Evolutionary conservation across 805 yeast genomes (phyloP).

Genomic region (Wickerhamiella musiphila): DNA sequence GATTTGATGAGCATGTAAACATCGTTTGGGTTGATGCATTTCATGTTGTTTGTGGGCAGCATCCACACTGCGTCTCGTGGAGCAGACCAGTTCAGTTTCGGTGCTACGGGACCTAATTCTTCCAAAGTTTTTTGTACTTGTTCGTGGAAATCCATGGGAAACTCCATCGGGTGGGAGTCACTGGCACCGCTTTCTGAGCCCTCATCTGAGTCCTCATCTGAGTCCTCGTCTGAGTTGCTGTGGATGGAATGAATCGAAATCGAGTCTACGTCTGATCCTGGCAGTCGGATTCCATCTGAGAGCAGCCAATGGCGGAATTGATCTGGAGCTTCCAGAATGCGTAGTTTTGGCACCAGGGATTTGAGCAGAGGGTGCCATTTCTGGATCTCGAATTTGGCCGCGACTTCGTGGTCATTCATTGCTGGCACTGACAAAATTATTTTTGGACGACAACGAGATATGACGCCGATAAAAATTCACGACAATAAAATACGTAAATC

Average conservation of each 20-base stretch:
- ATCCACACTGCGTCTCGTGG: conserved; percentile 95
- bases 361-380: conserved; percentile 41
- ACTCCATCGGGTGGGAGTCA: too few species aligned
- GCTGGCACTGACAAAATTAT: too few species aligned
- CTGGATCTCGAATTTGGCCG: too few species aligned
- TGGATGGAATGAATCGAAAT: conserved; percentile 10
- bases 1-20: conserved; percentile 67
- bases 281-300: conserved; percentile 52
- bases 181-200: too few species aligned
- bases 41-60: conserved; percentile 53
- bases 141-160: conserved; percentile 40
- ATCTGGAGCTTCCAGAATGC: conserved; percentile 39
- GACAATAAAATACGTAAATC: too few species aligned
- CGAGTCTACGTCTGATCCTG: conserved; percentile 25
- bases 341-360: conserved; percentile 31
- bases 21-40: conserved; percentile 56
- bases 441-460: too few species aligned
- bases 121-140: conserved; percentile 30
- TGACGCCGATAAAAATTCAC: too few species aligned
- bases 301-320: conserved; percentile 42
- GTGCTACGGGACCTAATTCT: conserved; percentile 41
- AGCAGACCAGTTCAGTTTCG: conserved; percentile 93
- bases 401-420: too few species aligned
- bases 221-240: conserved; percentile 17
- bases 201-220: conserved; percentile 13